Percentiles rank a stretch among this genome's conserved stretches.
These are phyloP conservation scores for Populus pruinosa DNA, from an alignment of 345 rosid genomes.

Conservation along the genomic window DNA sequence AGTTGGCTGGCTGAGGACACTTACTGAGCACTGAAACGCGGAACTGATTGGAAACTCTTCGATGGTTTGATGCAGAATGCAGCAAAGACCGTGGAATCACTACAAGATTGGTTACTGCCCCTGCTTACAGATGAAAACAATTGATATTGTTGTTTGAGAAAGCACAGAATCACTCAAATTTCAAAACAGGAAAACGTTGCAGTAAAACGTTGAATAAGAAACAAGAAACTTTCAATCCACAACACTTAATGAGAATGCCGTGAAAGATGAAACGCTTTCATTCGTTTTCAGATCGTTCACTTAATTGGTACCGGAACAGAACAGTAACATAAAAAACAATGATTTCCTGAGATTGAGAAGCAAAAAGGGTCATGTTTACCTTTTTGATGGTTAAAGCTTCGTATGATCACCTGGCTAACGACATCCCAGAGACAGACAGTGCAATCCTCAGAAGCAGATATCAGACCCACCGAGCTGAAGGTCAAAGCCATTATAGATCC, in stretches of 20 bases:
- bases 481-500: constrained; percentile 46
- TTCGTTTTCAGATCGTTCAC: not conserved
- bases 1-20: constrained; percentile 29
- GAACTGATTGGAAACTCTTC: constrained; percentile 22
- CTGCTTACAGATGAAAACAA: constrained; percentile 26
- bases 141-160: not conserved
- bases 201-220: not conserved
- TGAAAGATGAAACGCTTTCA: not conserved
- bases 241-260: not conserved
- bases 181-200: not conserved
- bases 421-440: constrained; percentile 54
- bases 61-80: constrained; percentile 25
- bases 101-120: constrained; percentile 38
- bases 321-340: not conserved
- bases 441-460: constrained; percentile 53
- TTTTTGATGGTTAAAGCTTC: constrained; percentile 38
- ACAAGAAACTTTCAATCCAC: not conserved
- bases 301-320: not conserved
- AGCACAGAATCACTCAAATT: not conserved
- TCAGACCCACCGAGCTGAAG: constrained; percentile 30
- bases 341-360: not conserved
- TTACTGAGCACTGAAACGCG: constrained; percentile 35
- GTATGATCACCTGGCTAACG: constrained; percentile 14
- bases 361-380: constrained; percentile 25
- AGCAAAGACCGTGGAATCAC: constrained; percentile 28